A percentile compares a stretch with the other conserved stretches of the same genome.
Evolutionary conservation across 495 filamentous ascomycete genomes (phyloP).

Genomic region (Platismatia glauca): DNA sequence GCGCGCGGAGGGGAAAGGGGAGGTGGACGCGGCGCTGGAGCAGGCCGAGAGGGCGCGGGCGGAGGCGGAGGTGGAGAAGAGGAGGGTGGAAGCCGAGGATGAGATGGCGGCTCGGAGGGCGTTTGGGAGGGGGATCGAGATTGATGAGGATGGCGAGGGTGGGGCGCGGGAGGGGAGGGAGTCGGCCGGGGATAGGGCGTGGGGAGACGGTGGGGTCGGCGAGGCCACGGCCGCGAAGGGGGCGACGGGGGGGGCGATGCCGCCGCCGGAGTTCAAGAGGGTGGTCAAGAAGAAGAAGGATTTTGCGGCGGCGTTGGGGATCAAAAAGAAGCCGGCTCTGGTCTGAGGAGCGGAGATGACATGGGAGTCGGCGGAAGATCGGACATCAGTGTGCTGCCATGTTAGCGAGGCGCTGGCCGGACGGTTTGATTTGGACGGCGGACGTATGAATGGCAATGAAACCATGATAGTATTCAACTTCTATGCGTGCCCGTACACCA

Average conservation of each 20-base stretch:
- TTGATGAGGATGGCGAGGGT: constrained; percentile 33
- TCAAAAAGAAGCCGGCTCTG: constrained; percentile 74
- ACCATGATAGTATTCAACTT: constrained; percentile 7
- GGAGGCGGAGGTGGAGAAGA: constrained; percentile 47
- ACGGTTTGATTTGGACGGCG: background rate
- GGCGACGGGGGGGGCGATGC: constrained; percentile 31
- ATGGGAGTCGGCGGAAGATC: background rate
- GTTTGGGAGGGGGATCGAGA: constrained; percentile 55
- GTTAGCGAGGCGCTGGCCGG: background rate
- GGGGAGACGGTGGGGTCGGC: constrained; percentile 24
- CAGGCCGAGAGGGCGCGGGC: constrained; percentile 33
- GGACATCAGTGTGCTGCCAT: background rate
- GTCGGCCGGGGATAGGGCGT: constrained; percentile 33
- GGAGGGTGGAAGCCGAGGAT: constrained; percentile 68
- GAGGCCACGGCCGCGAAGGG: constrained; percentile 15
- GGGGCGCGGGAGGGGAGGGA: constrained; percentile 15
- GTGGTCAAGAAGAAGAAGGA: constrained; percentile 81
- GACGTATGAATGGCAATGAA: background rate
- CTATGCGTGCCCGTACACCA: constrained; percentile 13
- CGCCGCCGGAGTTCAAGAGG: constrained; percentile 65
- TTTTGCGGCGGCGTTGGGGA: constrained; percentile 60
- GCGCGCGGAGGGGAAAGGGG: constrained; percentile 54
- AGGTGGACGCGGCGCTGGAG: constrained; percentile 37
- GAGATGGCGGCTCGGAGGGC: constrained; percentile 75
- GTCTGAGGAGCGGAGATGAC: constrained; percentile 24